Evolutionary conservation across 1,284 basidiomycete genomes (phyloP).

Genomic region (Melampsora abietis-canadensis): DNA sequence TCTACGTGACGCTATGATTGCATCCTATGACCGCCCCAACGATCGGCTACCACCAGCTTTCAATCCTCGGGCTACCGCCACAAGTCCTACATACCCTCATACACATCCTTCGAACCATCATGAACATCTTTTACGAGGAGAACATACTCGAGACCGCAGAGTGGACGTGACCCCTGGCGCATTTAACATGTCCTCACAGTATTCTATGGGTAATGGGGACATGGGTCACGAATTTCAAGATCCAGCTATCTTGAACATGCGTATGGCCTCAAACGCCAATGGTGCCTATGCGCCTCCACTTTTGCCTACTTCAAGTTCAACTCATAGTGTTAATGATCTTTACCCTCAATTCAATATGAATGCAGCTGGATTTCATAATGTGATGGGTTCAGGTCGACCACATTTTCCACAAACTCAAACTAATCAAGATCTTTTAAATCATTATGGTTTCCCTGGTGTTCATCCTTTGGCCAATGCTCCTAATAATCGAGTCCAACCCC

Average conservation of each 20-base stretch:
- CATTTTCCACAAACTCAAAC: not conserved
- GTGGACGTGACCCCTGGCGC: slow-evolving; percentile 8
- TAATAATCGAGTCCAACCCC: not conserved
- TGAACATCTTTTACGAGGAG: slow-evolving; percentile 6
- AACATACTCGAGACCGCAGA: slow-evolving; percentile 22
- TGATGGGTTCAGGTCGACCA: not conserved
- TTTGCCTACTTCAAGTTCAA: not conserved
- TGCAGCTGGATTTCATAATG: slow-evolving; percentile 8
- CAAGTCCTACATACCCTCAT: slow-evolving; percentile 29
- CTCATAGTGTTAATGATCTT: slow-evolving; percentile 16
- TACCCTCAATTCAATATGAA: slow-evolving; percentile 22
- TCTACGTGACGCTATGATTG: slow-evolving; percentile 11
- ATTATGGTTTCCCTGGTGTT: slow-evolving; percentile 3
- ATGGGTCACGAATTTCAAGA: slow-evolving; percentile 30
- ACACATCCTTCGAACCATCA: slow-evolving; percentile 17
- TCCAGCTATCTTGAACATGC: slow-evolving; percentile 38
- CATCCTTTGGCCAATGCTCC: not conserved
- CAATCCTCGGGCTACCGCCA: slow-evolving; percentile 9
- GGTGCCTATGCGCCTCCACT: slow-evolving; percentile 2
- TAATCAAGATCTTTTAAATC: slow-evolving; percentile 5
- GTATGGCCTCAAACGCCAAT: slow-evolving; percentile 16
- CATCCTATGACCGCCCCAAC: slow-evolving; percentile 2
- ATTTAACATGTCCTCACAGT: slow-evolving; percentile 8
- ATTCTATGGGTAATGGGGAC: not conserved
- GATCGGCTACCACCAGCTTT: slow-evolving; percentile 22